A percentile compares a stretch with the other conserved stretches of the same genome.
Conservation (phyloP, 2,329 filamentous ascomycete genomes). For the Trichoderma sp. region DNA sequence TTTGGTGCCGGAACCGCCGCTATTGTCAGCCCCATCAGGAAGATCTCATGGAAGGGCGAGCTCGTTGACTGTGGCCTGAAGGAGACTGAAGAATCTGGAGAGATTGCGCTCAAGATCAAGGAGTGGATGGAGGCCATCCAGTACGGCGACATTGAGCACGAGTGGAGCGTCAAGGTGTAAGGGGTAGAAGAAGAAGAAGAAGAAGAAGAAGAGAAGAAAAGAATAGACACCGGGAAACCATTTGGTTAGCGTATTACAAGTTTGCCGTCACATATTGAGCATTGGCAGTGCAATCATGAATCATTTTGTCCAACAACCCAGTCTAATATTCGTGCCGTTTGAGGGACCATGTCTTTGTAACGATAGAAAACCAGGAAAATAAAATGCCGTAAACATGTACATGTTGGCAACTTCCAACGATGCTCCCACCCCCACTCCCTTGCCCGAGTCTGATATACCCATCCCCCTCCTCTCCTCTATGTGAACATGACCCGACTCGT, state of each 20-base stretch:
- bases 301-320: constrained; percentile 22
- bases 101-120: constrained; percentile 85
- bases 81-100: constrained; percentile 81
- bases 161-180: constrained; percentile 72
- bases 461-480: constrained; percentile 24
- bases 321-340: constrained; percentile 37
- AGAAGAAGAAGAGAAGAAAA: not conserved
- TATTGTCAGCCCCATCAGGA: constrained; percentile 86
- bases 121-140: constrained; percentile 95
- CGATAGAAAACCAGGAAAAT: constrained; percentile 24
- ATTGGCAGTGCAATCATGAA: not conserved
- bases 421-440: constrained; percentile 23
- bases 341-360: constrained; percentile 32
- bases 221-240: not conserved
- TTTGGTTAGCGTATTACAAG: not conserved
- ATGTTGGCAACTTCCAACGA: constrained; percentile 29
- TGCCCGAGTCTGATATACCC: constrained; percentile 18
- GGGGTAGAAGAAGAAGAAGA: not conserved
- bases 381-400: constrained; percentile 39
- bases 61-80: constrained; percentile 80
- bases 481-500: not conserved
- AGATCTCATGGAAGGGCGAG: constrained; percentile 84
- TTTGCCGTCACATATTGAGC: constrained; percentile 4
- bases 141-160: constrained; percentile 89
- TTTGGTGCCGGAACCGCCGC: constrained; percentile 94